A percentile compares a stretch with the other conserved stretches of the same genome.
phyloP scores from a whole-genome alignment of 768 basidiomycete species.

The Lactarius psammicola region DNA sequence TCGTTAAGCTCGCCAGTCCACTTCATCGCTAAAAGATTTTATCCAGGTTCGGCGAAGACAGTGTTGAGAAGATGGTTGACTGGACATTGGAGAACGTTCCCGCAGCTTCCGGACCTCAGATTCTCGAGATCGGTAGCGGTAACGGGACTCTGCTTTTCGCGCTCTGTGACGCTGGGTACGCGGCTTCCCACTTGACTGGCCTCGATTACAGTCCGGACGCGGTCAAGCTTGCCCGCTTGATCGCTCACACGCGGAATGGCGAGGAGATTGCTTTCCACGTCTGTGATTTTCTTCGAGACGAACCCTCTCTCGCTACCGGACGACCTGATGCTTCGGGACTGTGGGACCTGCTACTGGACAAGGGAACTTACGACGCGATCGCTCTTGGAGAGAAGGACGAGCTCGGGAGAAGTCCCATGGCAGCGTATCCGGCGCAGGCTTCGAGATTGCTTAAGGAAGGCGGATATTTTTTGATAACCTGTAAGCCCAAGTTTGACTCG shows the following conservation, averaged over 20 bases:
- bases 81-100: constrained; percentile 63
- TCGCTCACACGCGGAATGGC: constrained; percentile 47
- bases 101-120: constrained; percentile 43
- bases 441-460: constrained; percentile 58
- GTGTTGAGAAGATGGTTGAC: constrained; percentile 73
- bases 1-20: too few relatives aligned
- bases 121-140: constrained; percentile 78
- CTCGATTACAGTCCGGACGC: constrained; percentile 79
- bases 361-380: constrained; percentile 89
- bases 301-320: constrained; percentile 40
- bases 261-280: constrained; percentile 51
- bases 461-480: constrained; percentile 76
- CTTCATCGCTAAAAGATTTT: constrained; percentile 1
- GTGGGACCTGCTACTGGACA: constrained; percentile 82
- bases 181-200: constrained; percentile 50
- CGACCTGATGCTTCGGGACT: constrained; percentile 30
- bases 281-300: constrained; percentile 64
- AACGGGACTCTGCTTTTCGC: constrained; percentile 77
- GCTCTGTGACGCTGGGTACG: constrained; percentile 65
- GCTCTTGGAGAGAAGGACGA: constrained; percentile 63
- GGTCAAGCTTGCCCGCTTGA: constrained; percentile 56
- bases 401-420: constrained; percentile 50
- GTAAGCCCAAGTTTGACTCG: constrained; percentile 42
- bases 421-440: constrained; percentile 60
- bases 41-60: constrained; percentile 75